Base-by-base conservation (phyloP, 139 green algal species). In the Ettlia oleoabundans region DNA sequence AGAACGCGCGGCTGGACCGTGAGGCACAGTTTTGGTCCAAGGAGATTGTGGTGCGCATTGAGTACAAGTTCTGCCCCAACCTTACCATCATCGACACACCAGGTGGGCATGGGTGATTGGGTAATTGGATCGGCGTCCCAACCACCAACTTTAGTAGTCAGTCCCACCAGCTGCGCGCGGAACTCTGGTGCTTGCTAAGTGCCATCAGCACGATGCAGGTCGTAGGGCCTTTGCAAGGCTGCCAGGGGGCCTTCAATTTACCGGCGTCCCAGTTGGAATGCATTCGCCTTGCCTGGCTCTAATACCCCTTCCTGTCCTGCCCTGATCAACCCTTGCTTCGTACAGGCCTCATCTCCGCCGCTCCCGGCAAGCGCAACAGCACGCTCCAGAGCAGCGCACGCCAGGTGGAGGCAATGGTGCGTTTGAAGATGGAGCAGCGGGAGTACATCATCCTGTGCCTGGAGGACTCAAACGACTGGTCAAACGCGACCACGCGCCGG, bases 81-180 rank as follows among this genome's bases (percentile, higher is more conserved):
- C 89, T 99, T 13, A 98, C 95, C 61, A 98, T 99, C 89, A 98
- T 99, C 73, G 96, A 99, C 84, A 99, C 96, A 0, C 96, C 96
- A 26, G 95, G 94, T 92, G n/a, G n/a, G n/a, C n/a, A n/a, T n/a
- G n/a, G n/a, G n/a, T n/a, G n/a, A n/a, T n/a, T n/a, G n/a, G n/a
- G n/a, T n/a, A n/a, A n/a, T n/a, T n/a, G n/a, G n/a, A n/a, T n/a
- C n/a, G n/a, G n/a, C n/a, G n/a, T n/a, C n/a, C n/a, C n/a, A n/a
- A n/a, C n/a, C n/a, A n/a, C n/a, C n/a, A n/a, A n/a, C n/a, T n/a
- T n/a, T n/a, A n/a, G n/a, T n/a, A n/a, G n/a, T n/a, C n/a, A n/a
- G n/a, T n/a, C n/a, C n/a, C n/a, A n/a, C n/a, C n/a, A n/a, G n/a
- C n/a, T n/a, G n/a, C n/a, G n/a, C n/a, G n/a, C n/a, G n/a, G n/a